These are phyloP conservation scores for Collybia sp. DNA, from an alignment of 768 basidiomycete genomes.

Conservation along the genomic window DNA sequence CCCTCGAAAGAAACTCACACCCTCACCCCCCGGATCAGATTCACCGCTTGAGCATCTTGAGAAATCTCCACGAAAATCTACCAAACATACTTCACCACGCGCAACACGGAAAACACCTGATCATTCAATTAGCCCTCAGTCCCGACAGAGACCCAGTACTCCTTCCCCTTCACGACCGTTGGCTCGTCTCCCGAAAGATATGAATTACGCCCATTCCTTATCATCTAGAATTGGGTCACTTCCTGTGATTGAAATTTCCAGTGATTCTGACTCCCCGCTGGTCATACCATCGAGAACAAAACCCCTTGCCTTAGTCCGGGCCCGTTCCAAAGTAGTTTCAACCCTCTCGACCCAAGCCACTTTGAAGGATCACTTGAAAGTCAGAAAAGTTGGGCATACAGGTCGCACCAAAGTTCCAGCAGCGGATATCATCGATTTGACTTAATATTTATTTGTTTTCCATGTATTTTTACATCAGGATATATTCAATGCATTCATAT, in stretches of 20 bases:
- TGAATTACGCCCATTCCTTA: not conserved
- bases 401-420: not conserved
- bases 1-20: constrained; percentile 1
- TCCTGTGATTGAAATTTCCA: not conserved
- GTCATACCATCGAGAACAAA: not conserved
- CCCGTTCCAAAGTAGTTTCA: too few species aligned
- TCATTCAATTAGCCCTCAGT: not conserved
- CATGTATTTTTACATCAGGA: not conserved
- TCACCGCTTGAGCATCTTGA: not conserved
- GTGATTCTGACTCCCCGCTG: not conserved
- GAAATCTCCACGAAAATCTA: constrained; percentile 16
- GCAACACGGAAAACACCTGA: not conserved
- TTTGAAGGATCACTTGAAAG: not conserved
- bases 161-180: not conserved
- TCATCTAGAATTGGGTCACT: not conserved
- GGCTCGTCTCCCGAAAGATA: not conserved
- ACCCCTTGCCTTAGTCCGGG: not conserved
- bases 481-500: too few species aligned
- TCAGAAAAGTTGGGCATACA: not conserved
- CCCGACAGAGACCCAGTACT: not conserved
- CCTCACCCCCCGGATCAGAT: constrained; percentile 16
- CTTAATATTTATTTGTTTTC: not conserved
- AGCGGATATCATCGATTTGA: not conserved
- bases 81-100: constrained; percentile 10
- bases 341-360: not conserved